These are phyloP conservation scores for Phaeodactylum tricornutum DNA, from an alignment of 108 stramenopile genomes.

Conservation along the genomic window DNA sequence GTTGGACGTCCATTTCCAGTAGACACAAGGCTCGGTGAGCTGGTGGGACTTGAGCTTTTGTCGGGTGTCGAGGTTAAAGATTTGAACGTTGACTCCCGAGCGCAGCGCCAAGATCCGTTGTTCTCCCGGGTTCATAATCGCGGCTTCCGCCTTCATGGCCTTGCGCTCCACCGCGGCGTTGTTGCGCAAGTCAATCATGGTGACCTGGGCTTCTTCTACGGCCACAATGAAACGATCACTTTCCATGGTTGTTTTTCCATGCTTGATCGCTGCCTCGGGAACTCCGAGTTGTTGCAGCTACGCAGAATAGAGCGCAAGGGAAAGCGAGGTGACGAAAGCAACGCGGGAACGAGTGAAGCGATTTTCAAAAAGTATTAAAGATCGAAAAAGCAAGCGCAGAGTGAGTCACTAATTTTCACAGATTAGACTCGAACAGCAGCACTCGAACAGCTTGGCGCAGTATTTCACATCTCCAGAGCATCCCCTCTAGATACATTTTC, in stretches of 20 bases:
- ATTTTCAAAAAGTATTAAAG: background rate
- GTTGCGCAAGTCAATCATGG: conserved; percentile 89
- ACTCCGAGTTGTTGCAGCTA: conserved; percentile 89
- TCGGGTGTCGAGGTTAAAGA: conserved; percentile 94
- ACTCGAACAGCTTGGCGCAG: background rate
- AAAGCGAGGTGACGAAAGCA: conserved; percentile 4
- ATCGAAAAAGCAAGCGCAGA: background rate
- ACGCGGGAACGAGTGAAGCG: background rate
- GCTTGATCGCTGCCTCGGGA: conserved; percentile 84
- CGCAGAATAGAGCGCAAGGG: background rate
- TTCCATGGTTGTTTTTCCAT: conserved; percentile 87
- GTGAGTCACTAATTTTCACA: background rate
- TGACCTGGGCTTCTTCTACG: conserved; percentile 81
- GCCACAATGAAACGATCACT: conserved; percentile 90
- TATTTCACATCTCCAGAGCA: background rate
- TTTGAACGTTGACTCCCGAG: conserved; percentile 86
- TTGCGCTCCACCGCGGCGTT: conserved; percentile 86
- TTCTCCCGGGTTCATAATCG: conserved; percentile 93
- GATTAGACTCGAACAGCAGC: background rate
- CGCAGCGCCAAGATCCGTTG: conserved; percentile 91
- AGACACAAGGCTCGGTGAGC: conserved; percentile 84
- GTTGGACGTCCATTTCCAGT: conserved; percentile 93
- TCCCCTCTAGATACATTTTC: background rate
- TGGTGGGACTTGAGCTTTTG: conserved; percentile 89
- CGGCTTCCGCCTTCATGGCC: conserved; percentile 95